These are phyloP conservation scores for Fusarium dlaminii DNA, from an alignment of 2,329 filamentous ascomycete genomes.

Conservation along the genomic window DNA sequence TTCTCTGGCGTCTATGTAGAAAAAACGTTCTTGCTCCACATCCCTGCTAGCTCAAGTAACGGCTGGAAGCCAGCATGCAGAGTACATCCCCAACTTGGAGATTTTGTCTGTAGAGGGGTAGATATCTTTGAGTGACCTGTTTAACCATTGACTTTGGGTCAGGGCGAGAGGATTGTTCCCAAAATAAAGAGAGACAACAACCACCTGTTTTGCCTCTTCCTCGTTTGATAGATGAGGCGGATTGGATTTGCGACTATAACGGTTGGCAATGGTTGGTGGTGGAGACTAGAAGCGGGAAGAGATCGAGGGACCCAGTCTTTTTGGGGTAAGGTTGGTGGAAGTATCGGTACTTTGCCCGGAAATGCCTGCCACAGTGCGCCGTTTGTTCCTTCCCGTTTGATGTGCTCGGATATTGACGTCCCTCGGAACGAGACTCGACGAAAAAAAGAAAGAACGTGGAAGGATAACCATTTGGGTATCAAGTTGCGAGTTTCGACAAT, in stretches of 20 bases:
- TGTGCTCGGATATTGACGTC: conserved; percentile 11
- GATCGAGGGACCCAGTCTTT: conserved; percentile 35
- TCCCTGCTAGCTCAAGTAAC: conserved; percentile 35
- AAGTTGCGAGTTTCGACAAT: conserved; percentile 33
- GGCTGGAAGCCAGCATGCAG: conserved; percentile 21
- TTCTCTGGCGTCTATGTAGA: conserved; percentile 28
- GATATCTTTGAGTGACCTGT: background rate
- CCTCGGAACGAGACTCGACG: conserved; percentile 23
- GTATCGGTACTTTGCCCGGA: conserved; percentile 35
- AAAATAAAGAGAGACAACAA: conserved; percentile 6
- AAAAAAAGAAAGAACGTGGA: conserved; percentile 8
- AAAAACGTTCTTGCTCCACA: conserved; percentile 28
- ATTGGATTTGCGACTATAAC: background rate
- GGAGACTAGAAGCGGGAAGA: conserved; percentile 33
- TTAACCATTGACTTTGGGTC: background rate
- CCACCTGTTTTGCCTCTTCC: conserved; percentile 1
- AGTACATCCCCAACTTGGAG: conserved; percentile 4
- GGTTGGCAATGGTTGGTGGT: conserved; percentile 16
- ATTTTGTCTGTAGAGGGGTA: background rate
- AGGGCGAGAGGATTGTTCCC: background rate
- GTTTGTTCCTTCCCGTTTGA: conserved; percentile 19
- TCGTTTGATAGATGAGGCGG: conserved; percentile 12
- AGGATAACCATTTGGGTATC: conserved; percentile 23
- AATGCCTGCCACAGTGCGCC: conserved; percentile 37
- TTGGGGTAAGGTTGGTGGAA: conserved; percentile 23